Base-by-base conservation (phyloP, 2,329 filamentous ascomycete species). In the Neonectria ditissima region DNA sequence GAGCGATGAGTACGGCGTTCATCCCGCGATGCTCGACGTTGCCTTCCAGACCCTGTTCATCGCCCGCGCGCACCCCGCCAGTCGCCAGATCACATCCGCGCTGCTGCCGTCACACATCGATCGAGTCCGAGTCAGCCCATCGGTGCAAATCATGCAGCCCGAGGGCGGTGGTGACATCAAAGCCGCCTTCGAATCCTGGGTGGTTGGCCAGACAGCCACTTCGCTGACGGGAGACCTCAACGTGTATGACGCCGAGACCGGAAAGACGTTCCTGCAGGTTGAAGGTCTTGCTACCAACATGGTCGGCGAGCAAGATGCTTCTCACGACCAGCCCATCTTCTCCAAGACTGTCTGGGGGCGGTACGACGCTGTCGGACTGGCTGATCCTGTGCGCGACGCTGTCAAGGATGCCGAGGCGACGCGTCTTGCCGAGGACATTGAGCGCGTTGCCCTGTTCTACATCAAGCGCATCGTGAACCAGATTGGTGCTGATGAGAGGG, bases 201-300 rank as follows among this genome's bases (percentile, higher is more conserved):
- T 58, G 44, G 56, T 55, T 30, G 43, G 48, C 44, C 62, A 64
- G 58, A 64, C 50, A n/a, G 56, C 55, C n/a, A 64, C 62, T 24
- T 59, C 62, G 7, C 34, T 65, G 2, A 65, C 62, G 4, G 62
- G 62, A 26, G 62, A 65, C 30, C 47, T 65, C 20, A 65, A 62
- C 32, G 57, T 65, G 13, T 65, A 65, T 20, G 62, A 65, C 13
- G 54, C 58, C 5, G 39, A 45, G 22, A 51, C 62, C 14, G 52
- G 53, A 41, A 45, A 62, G 59, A 62, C 59, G 6, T 62, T 62
- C 41, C 47, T 62, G 2, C 59, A 62, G 32, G 59, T 62, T 10
- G 59, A 62, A 26, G 59, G 59, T 16, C 59, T 62, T 32, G 59
- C 52, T 14, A 62, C 59, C 1, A 62, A 53, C n/a, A 57, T 56